These are phyloP conservation scores for Aspergillus steynii DNA, from an alignment of 495 filamentous ascomycete species.

Conservation along the genomic window DNA sequence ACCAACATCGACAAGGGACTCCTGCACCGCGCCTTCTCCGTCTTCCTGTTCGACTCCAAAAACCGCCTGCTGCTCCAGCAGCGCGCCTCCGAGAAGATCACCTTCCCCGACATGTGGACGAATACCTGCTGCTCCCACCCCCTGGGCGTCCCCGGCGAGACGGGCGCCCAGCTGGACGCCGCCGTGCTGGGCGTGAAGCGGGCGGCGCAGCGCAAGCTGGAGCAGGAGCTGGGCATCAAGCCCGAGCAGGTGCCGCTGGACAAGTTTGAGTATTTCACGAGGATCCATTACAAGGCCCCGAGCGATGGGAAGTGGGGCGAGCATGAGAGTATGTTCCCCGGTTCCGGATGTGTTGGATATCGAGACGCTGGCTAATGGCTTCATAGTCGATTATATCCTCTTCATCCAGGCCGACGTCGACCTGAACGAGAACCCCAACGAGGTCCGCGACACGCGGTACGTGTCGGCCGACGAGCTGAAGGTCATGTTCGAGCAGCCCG, in stretches of 20 bases:
- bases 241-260: conserved; percentile 86
- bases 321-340: conserved; percentile 78
- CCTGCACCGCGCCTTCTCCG: conserved; percentile 95
- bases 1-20: conserved; percentile 94
- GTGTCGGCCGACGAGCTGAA: conserved; percentile 82
- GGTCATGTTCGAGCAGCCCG: conserved; percentile 77
- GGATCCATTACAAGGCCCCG: conserved; percentile 97
- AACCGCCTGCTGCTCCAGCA: conserved; percentile 92
- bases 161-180: conserved; percentile 76
- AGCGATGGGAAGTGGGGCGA: conserved; percentile 98
- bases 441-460: conserved; percentile 80
- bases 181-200: conserved; percentile 83
- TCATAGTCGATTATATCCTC: conserved; percentile 93
- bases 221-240: conserved; percentile 94
- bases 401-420: conserved; percentile 96
- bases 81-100: conserved; percentile 96
- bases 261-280: conserved; percentile 88
- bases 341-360: neutral
- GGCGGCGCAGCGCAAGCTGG: conserved; percentile 87
- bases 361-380: conserved; percentile 12
- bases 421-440: conserved; percentile 77
- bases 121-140: conserved; percentile 99
- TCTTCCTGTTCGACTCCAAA: conserved; percentile 92
- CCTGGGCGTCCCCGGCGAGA: conserved; percentile 86
- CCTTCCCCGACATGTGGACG: conserved; percentile 99